These are phyloP conservation scores for Tetraselmis chui DNA, from an alignment of 139 green algal species.

Conservation along the genomic window DNA sequence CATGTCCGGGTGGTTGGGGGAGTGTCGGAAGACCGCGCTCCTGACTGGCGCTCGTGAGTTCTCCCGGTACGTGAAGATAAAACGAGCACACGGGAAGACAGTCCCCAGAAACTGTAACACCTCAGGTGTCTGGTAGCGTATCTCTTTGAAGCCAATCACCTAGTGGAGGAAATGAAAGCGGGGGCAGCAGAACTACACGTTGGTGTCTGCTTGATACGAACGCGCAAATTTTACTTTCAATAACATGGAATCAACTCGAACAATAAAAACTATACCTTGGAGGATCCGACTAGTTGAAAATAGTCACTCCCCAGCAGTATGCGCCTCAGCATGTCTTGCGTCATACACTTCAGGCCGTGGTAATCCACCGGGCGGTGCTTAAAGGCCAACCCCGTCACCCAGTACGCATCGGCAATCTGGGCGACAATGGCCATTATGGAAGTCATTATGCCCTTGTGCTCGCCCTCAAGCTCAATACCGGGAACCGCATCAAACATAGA, in stretches of 20 bases:
- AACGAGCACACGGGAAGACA: not conserved
- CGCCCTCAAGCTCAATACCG: not conserved
- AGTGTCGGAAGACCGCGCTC: not conserved
- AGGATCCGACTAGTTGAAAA: not conserved
- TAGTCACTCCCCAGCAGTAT: not conserved
- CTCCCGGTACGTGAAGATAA: not conserved
- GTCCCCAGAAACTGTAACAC: not conserved
- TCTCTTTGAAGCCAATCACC: not conserved
- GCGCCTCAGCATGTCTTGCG: not conserved
- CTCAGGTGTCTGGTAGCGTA: not conserved
- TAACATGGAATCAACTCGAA: too few relatives aligned
- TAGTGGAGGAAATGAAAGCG: too few relatives aligned
- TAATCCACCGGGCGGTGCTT: not conserved
- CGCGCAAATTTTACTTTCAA: too few relatives aligned
- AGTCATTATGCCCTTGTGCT: not conserved
- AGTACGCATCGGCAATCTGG: not conserved
- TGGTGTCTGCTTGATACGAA: too few relatives aligned
- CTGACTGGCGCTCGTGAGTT: not conserved
- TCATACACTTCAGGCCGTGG: not conserved
- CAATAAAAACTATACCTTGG: too few relatives aligned
- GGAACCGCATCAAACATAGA: not conserved
- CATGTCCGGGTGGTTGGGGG: not conserved
- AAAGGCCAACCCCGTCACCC: not conserved
- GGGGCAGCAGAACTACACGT: too few relatives aligned
- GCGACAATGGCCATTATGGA: not conserved